Base-by-base conservation (phyloP, 2,329 filamentous ascomycete species). In the Arthrinium puccinioides region DNA sequence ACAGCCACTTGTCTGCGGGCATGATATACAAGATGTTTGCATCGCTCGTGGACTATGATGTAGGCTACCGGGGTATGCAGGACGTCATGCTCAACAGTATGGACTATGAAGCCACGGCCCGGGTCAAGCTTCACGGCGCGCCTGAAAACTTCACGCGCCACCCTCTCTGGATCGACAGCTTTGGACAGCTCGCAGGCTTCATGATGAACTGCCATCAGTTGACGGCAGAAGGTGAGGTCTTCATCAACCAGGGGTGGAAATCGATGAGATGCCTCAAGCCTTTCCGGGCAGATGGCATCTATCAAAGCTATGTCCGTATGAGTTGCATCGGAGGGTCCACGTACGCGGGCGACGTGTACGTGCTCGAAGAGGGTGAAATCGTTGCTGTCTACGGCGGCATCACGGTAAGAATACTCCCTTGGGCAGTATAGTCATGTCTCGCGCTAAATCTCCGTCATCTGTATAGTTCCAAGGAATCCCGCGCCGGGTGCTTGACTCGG, bases 1-100 rank as follows among this genome's bases (percentile, higher is more conserved):
- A 47, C 13, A 39, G 39, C 9, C 43, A 47, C 7, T 54, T 79
- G 42, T 71, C 74, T 44, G 69, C 70, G 13, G 67, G 73, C 15
- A 54, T 54, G 49, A 45, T 41, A 2, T 58, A 58, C 38, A 40
- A 45, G 5, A 29, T 40, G n/a, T 49, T 58, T 32, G 36, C 51
- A 3, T 43, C 51, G 4, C 41, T 58, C 9, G 54, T 51, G 4
- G 33, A 40, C 5, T 58, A 54, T 39, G 43, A 54, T 27, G 36
- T 43, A 9, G 53, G 54, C 23, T 58, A 54, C 42, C 38, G 45
- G 2, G 46, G 42, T 13, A 42, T 57, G 4, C 47, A 59, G 13
- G 54, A 55, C 29, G 46, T 60, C 5, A 43, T 60, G 0, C 44
- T 57, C 14, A 41, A 59, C 26, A 54, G 47, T 38, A 41, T 37